Percentiles rank a stretch among this genome's conserved stretches.
Conservation (phyloP, 495 filamentous ascomycete species). For the Penicillium chermesinum region DNA sequence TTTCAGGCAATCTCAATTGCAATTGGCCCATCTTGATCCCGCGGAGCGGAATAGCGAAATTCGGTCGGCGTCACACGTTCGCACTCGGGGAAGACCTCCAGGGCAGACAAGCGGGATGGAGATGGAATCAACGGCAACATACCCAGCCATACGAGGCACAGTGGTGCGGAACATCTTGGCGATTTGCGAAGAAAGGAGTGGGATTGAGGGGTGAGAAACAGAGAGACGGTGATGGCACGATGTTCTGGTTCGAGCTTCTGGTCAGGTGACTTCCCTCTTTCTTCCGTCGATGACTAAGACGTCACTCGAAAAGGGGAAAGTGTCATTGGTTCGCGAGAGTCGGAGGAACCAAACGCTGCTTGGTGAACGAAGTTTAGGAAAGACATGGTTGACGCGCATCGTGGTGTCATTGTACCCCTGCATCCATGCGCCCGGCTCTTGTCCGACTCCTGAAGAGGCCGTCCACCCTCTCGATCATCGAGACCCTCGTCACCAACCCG, state of each 20-base stretch:
- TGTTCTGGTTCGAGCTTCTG: conserved; percentile 26
- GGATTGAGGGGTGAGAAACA: conserved; percentile 17
- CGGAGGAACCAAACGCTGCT: background rate
- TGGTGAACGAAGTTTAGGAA: background rate
- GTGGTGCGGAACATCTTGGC: conserved; percentile 47
- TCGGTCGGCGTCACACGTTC: conserved; percentile 12
- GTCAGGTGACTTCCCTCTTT: conserved; percentile 33
- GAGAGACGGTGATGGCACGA: conserved; percentile 27
- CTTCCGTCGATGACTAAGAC: conserved; percentile 27
- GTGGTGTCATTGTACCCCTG: conserved; percentile 11
- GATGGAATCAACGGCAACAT: conserved; percentile 15
- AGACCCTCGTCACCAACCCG: conserved; percentile 35
- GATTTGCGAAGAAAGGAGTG: conserved; percentile 27
- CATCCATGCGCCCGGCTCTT: conserved; percentile 50
- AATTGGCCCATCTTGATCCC: conserved; percentile 13
- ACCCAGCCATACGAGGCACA: conserved; percentile 45
- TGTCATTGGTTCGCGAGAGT: conserved; percentile 5
- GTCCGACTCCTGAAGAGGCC: conserved; percentile 51
- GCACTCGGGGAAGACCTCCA: conserved; percentile 1
- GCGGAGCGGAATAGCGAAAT: conserved; percentile 14
- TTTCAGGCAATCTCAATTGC: conserved; percentile 10
- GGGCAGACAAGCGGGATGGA: conserved; percentile 1
- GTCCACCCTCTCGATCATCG: conserved; percentile 45
- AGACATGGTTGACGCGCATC: conserved; percentile 5
- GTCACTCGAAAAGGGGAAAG: conserved; percentile 20